Evolutionary conservation across 176 grass and related monocot species (phyloP), one percentile per base, ranked within the genome.

Genomic region (Hordeum marinum): DNA sequence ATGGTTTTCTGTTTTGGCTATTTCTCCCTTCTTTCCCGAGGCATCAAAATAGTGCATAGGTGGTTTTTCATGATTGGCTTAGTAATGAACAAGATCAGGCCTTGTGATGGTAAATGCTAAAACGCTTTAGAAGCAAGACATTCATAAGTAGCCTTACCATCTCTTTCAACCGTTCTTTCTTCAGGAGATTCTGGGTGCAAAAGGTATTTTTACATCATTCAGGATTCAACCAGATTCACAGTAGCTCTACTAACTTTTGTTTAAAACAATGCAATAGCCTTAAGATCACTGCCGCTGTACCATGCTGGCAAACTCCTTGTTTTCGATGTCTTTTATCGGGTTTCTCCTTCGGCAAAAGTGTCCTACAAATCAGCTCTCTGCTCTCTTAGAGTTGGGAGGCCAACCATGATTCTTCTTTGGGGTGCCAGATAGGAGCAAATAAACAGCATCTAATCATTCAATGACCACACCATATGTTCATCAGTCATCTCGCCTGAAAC

Each of bases 271-370:
- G 12, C 60, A 91, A 76, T 79, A 29, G 96, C 96, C 90, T 99
- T 99, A 32, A 96, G 96, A 75, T 99, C 93, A 21, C 96, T 99
- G 32, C 96, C 93, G 25, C 90, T 96, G 80, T 94, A 99, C 91
- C 79, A 96, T 90, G 1, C 61, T 82, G 25, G 96, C 90, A 64
- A 99, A 86, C 87, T 99, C 94, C 84, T 99, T 99, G 67, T 67
- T 90, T 84, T 96, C 91, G 21, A 99, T 86, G 59, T 69, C 68
- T 59, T 5, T 88, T 67, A 0, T 77, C 66, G 1, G 86, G 80
- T 57, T 96, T 94, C 65, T 99, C 96, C 78, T 99, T 96, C 13
- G 93, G 88, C 70, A 99, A 41, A 26, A 99, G 88, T 14, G 71
- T 99, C 64, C 71, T 91, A 50, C 94, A 70, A 17, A 99, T 99